phyloP scores from a whole-genome alignment of 352 stramenopile genomes.

The Globisporangium parvum region DNA sequence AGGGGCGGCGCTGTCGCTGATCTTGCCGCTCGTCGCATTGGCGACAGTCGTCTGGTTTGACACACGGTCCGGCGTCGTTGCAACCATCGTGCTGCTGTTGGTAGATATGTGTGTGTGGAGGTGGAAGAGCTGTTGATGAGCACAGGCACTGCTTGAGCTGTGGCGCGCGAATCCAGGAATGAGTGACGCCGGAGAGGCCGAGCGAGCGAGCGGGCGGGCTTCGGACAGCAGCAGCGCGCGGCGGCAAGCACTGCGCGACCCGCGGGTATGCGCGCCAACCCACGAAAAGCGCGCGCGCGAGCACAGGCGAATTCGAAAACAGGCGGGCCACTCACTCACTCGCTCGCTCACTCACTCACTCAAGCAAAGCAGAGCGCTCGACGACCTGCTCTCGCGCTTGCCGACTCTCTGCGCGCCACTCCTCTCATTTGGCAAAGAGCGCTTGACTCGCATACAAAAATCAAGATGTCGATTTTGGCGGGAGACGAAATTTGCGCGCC shows the following conservation, averaged over 20 bases:
- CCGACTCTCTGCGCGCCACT: no score
- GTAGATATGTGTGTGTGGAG: background rate
- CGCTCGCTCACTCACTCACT: no score
- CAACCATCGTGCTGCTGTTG: slow-evolving; percentile 35
- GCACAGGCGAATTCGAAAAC: slow-evolving; percentile 11
- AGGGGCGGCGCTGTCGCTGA: slow-evolving; percentile 7
- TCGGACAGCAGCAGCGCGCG: no score
- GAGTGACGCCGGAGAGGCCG: slow-evolving; percentile 1
- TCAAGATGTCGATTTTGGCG: no score
- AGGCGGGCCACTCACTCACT: background rate
- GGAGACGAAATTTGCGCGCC: no score
- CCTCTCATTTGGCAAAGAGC: no score
- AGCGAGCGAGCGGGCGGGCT: no score
- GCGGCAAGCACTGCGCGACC: no score
- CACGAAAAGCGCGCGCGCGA: slow-evolving; percentile 16
- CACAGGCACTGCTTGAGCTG: slow-evolving; percentile 11
- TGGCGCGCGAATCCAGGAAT: slow-evolving; percentile 10
- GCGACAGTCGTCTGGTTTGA: slow-evolving; percentile 5
- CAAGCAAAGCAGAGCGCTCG: background rate
- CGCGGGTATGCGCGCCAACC: background rate
- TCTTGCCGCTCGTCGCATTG: slow-evolving; percentile 21
- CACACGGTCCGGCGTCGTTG: slow-evolving; percentile 13
- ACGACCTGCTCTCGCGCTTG: background rate
- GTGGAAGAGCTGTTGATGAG: background rate
- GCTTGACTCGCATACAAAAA: background rate